These are phyloP conservation scores for Chaetomiaceae sp. DNA, from an alignment of 2,329 filamentous ascomycete genomes.

Conservation along the genomic window DNA sequence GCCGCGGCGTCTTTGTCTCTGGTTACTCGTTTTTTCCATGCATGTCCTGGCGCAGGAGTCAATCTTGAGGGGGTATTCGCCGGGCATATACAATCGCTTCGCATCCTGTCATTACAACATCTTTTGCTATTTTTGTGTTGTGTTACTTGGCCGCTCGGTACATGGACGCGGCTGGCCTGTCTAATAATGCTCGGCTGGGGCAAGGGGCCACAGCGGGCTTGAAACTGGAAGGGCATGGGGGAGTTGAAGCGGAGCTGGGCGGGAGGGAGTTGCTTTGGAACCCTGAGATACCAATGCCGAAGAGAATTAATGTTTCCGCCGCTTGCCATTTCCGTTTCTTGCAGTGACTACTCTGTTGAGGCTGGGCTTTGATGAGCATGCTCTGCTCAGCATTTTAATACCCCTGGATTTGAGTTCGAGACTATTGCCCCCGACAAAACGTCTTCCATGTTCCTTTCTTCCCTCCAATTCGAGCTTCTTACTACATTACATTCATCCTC, in stretches of 20 bases:
- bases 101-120: background rate
- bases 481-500: too few species aligned
- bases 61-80: background rate
- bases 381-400: too few species aligned
- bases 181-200: slow-evolving; percentile 5
- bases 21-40: background rate
- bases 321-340: too few species aligned
- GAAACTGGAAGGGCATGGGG: background rate
- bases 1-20: background rate
- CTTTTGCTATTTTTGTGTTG: background rate
- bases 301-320: background rate
- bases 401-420: too few species aligned
- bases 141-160: background rate
- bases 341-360: too few species aligned
- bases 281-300: slow-evolving; percentile 10
- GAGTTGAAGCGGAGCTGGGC: background rate
- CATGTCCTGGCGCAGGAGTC: slow-evolving; percentile 6
- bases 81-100: slow-evolving; percentile 7
- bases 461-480: too few species aligned
- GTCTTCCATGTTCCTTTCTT: too few species aligned
- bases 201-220: background rate
- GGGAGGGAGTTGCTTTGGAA: background rate
- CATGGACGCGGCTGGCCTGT: background rate
- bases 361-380: too few species aligned
- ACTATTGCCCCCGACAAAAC: too few species aligned